Evolutionary conservation across 1,284 basidiomycete species (phyloP), one percentile per base, ranked within the genome.

Genomic region (Ustilago curta): DNA sequence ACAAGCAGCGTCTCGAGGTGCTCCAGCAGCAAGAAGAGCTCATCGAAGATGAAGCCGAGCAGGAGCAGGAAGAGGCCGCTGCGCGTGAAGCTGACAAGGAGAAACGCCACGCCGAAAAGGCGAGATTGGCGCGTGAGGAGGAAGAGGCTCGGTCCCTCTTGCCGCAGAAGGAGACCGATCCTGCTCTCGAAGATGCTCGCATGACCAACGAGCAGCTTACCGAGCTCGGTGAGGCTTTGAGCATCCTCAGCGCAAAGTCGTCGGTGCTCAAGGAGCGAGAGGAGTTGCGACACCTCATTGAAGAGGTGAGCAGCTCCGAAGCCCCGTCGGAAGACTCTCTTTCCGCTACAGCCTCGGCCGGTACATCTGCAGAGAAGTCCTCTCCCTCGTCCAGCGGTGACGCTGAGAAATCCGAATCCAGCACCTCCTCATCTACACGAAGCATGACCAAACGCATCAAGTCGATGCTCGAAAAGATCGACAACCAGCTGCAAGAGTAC

Each of bases 21-120:
- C 88, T 99, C 85, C 93, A 97, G 83, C 93, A 99, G 85, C 96
- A 99, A 86, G 94, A 99, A 85, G 96, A 99, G 86, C 92, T 99
- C 68, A 99, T 99, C 84, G 95, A 98, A 85, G 96, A 98, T 85
- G 96, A 99, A 86, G 91, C 95, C 74, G 96, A 97, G 85, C 96
- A 99, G 86, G 97, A 99, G 80, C 77, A 88, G 84, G 95, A 97
- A 86, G 95, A 97, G 85, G 92, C 94, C 82, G 92, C 93, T 80
- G 93, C 95, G 40, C 90, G 94, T 71, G 91, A 93, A 78, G 91
- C 91, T 47, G 91, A 91, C 85, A 91, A 91, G 82, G 92, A 93
- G 86, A 89, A 91, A 51, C 91, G 90, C 74, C 90, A 92, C 77
- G 73, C 73, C n/a, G 79, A 84, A 62, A 79, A 80, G 76, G 78